These are phyloP conservation scores for Prasinococcaceae sp. DNA, from an alignment of 139 green algal genomes.

Conservation along the genomic window DNA sequence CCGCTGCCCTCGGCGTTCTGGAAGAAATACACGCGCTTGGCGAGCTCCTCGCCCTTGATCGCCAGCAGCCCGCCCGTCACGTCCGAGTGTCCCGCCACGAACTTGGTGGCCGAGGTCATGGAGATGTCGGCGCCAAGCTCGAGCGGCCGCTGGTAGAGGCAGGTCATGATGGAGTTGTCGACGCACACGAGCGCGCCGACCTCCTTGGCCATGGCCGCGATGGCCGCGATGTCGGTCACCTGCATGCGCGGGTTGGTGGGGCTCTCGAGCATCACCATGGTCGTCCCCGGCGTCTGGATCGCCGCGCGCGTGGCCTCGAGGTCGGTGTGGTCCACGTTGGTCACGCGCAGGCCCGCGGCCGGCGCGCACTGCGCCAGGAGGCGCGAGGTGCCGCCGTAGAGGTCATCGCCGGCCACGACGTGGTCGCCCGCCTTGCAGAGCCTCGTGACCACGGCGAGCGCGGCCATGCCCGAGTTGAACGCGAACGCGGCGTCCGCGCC, in stretches of 20 bases:
- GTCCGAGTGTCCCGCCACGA: constrained; percentile 85
- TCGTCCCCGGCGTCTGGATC: constrained; percentile 23
- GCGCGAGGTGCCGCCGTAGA: constrained; percentile 88
- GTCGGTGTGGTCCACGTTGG: constrained; percentile 83
- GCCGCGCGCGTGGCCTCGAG: constrained; percentile 33
- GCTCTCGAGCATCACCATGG: constrained; percentile 88
- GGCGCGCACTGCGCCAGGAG: constrained; percentile 50
- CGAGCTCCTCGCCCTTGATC: constrained; percentile 48
- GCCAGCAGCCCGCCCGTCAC: constrained; percentile 79
- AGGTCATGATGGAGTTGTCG: constrained; percentile 94
- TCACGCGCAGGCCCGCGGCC: constrained; percentile 54
- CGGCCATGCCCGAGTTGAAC: constrained; percentile 90
- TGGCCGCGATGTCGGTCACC: constrained; percentile 76
- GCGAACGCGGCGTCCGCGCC: constrained; percentile 64
- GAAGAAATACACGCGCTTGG: constrained; percentile 66
- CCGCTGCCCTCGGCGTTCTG: constrained; percentile 81
- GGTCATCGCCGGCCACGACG: constrained; percentile 68
- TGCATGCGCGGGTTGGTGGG: constrained; percentile 97
- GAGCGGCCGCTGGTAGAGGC: constrained; percentile 62
- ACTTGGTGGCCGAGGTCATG: constrained; percentile 95
- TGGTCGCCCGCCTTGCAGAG: constrained; percentile 31
- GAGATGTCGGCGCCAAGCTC: constrained; percentile 75
- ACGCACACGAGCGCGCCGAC: constrained; percentile 71
- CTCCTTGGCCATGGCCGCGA: constrained; percentile 37
- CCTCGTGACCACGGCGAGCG: constrained; percentile 51